Evolutionary conservation across 345 rosid species (phyloP), one percentile per base, ranked within the genome.

Genomic region (Xanthoceras sorbifolium): DNA sequence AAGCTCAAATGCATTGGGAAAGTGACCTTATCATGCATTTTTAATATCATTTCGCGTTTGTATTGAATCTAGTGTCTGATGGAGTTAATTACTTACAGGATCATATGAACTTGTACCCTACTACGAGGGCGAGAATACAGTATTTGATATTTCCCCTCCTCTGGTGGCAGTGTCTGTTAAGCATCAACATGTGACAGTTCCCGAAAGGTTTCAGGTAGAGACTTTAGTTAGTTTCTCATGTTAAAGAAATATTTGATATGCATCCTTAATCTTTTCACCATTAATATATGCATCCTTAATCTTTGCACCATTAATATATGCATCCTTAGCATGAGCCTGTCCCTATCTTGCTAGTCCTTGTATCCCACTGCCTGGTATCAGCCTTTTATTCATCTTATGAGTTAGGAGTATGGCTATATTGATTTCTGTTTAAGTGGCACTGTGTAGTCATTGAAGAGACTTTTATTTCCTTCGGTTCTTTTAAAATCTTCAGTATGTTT

Each of bases 81-180:
- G 74, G 44, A 42, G 82, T 79, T 69, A 77, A 69, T 75, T 81
- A 15, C 44, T 48, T 76, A 63, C 94, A 93, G 98, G 95, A 70
- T 76, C 60, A 26, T 94, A 91, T 77, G 90, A 90, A 77, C 92
- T 93, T 71, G 79, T 85, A 79, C 97, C 98, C 28, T 89, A 81
- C 73, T 94, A 93, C 87, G 91, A 87, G 90, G 98, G 98, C 63
- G 97, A 94, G 83, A 93, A 94, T 81, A 94, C 97, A 8, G 86
- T 91, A 57, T 94, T 94, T 81, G 98, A 94, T 89, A 89, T 94
- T 84, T 93, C 97, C 50, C 98, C 98, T 74, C 81, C 94, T 31
- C 85, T 87, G 12, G 71, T 88, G 80, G 83, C 92, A 17, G 85
- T 94, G 75, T 88, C 92, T 44, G 90, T 93, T 73, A 89, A 85